Conservation (phyloP, 163 green algal genomes). For the Chloroidium sp. region DNA sequence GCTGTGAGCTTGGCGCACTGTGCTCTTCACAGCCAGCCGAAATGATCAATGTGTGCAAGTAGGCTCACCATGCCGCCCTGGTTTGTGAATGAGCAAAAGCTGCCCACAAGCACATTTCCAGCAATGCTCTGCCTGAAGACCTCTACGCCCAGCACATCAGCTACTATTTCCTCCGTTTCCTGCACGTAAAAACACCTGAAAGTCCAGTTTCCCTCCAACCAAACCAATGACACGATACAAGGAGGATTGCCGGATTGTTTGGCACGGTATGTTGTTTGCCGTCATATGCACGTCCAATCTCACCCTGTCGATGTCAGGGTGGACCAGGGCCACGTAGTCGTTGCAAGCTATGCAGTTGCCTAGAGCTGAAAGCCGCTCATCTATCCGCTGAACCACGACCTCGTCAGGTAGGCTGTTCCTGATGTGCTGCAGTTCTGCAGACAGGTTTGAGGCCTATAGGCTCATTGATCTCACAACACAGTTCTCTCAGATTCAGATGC, state of each 20-base stretch:
- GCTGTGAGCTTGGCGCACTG: no score
- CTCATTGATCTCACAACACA: no score
- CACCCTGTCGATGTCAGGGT: slow-evolving; percentile 94
- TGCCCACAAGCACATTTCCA: slow-evolving; percentile 90
- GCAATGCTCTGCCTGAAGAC: slow-evolving; percentile 96
- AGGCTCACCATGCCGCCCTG: slow-evolving; percentile 79
- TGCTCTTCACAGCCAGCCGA: not conserved
- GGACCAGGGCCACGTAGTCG: slow-evolving; percentile 96
- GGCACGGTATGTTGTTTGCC: not conserved
- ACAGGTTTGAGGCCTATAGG: no score
- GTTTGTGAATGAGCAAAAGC: slow-evolving; percentile 91
- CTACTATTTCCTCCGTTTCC: slow-evolving; percentile 91
- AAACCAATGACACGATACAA: not conserved
- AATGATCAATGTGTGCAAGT: not conserved
- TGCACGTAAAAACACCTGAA: slow-evolving; percentile 10
- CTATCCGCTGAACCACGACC: slow-evolving; percentile 94
- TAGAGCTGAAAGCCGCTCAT: slow-evolving; percentile 95
- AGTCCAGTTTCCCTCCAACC: not conserved
- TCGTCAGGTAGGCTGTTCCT: slow-evolving; percentile 93
- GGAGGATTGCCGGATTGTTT: not conserved
- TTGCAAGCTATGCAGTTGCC: slow-evolving; percentile 99
- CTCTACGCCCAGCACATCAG: slow-evolving; percentile 96
- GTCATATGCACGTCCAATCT: not conserved
- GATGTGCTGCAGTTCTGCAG: slow-evolving; percentile 89
- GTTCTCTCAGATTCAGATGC: no score